Evolutionary conservation across 805 yeast genomes (phyloP).

Genomic region (Wickerhamomyces queroliae): DNA sequence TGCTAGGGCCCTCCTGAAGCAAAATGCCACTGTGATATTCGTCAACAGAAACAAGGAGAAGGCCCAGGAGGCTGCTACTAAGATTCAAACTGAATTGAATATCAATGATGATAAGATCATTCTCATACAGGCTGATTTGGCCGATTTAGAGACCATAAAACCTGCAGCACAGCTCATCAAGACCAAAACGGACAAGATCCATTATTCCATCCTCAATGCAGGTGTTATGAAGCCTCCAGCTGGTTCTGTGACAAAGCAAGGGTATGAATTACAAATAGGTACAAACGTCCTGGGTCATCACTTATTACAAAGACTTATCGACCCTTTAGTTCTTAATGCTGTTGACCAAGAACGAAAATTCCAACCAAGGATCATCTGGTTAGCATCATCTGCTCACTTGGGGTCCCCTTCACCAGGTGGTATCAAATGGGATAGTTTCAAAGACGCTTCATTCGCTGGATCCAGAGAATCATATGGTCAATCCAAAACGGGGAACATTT

Average conservation of each 20-base stretch:
- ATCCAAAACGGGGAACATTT: slow-evolving; percentile 35
- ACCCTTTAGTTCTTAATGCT: slow-evolving; percentile 30
- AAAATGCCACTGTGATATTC: too few species aligned
- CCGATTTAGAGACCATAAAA: slow-evolving; percentile 36
- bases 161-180: slow-evolving; percentile 26
- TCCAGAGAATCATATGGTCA: slow-evolving; percentile 26
- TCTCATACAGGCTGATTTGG: slow-evolving; percentile 26
- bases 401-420: slow-evolving; percentile 28
- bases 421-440: slow-evolving; percentile 26
- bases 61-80: too few species aligned
- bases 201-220: slow-evolving; percentile 37
- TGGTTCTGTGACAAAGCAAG: slow-evolving; percentile 34
- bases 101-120: slow-evolving; percentile 17
- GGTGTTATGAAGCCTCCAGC: slow-evolving; percentile 37
- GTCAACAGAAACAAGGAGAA: too few species aligned
- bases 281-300: slow-evolving; percentile 42
- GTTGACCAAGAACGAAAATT: slow-evolving; percentile 19
- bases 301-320: slow-evolving; percentile 33
- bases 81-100: too few species aligned
- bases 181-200: slow-evolving; percentile 20
- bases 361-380: slow-evolving; percentile 37
- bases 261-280: slow-evolving; percentile 40
- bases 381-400: slow-evolving; percentile 33
- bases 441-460: slow-evolving; percentile 7
- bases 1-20: too few species aligned